A percentile compares a stretch with the other conserved stretches of the same genome.
These are phyloP conservation scores for Tuber melanosporum DNA, from an alignment of 495 filamentous ascomycete genomes.

Conservation along the genomic window DNA sequence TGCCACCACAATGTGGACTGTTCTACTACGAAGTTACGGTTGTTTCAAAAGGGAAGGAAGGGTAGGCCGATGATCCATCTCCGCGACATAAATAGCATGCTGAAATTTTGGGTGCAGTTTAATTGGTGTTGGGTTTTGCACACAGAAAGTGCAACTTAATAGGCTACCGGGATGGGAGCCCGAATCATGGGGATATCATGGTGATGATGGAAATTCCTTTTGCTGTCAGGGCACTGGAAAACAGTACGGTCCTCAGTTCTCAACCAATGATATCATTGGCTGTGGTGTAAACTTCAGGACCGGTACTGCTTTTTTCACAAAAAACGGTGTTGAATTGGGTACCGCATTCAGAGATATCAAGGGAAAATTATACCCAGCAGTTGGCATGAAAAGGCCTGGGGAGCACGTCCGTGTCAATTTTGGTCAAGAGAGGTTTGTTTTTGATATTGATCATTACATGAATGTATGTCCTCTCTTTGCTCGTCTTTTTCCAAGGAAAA, in stretches of 20 bases:
- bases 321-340: slow-evolving; percentile 78
- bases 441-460: slow-evolving; percentile 86
- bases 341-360: slow-evolving; percentile 70
- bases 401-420: slow-evolving; percentile 87
- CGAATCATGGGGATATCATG: slow-evolving; percentile 95
- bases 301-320: slow-evolving; percentile 86
- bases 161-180: slow-evolving; percentile 90
- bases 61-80: slow-evolving; percentile 53
- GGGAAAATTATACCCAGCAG: slow-evolving; percentile 65
- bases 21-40: slow-evolving; percentile 97
- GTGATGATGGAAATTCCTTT: slow-evolving; percentile 89
- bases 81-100: slow-evolving; percentile 10
- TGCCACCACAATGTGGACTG: slow-evolving; percentile 86
- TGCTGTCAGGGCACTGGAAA: slow-evolving; percentile 67
- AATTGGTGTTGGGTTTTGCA: slow-evolving; percentile 85
- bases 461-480: slow-evolving; percentile 50
- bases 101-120: slow-evolving; percentile 49
- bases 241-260: slow-evolving; percentile 67
- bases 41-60: slow-evolving; percentile 74
- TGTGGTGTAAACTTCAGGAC: slow-evolving; percentile 91
- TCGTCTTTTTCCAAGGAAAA: neutral
- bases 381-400: slow-evolving; percentile 86
- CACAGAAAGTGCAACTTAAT: slow-evolving; percentile 64
- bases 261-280: slow-evolving; percentile 71
- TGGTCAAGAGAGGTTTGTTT: slow-evolving; percentile 81